A percentile compares a stretch with the other conserved stretches of the same genome.
Evolutionary conservation across 768 basidiomycete species (phyloP).

Genomic region (Pleurotus tuber-regium): DNA sequence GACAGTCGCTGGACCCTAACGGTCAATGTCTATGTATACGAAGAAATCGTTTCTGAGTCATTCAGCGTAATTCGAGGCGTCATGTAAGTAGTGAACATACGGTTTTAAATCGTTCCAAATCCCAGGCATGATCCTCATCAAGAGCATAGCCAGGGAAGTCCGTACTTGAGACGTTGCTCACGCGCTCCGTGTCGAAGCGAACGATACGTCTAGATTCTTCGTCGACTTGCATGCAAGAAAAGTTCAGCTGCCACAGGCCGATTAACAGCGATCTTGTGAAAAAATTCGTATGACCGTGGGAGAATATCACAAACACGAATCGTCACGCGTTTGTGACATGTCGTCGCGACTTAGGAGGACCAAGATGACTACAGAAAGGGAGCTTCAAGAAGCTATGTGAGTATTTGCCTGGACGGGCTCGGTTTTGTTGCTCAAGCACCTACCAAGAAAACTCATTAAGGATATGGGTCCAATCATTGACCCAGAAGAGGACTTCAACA

Average conservation of each 20-base stretch:
- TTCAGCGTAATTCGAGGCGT: background rate
- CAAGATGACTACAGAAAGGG: constrained; percentile 9
- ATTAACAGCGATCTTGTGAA: background rate
- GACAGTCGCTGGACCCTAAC: constrained; percentile 80
- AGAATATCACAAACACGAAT: background rate
- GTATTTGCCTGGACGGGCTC: constrained; percentile 9
- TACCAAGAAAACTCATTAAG: constrained; percentile 57
- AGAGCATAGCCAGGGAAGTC: constrained; percentile 91
- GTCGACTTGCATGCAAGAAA: background rate
- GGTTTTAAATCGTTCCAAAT: constrained; percentile 68
- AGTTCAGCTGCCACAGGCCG: background rate
- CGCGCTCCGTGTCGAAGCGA: constrained; percentile 64
- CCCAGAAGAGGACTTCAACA: constrained; percentile 75
- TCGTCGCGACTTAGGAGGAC: background rate
- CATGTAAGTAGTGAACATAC: constrained; percentile 43
- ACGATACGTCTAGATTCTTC: constrained; percentile 52
- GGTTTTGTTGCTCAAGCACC: background rate
- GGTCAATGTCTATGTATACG: constrained; percentile 67
- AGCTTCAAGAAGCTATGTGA: constrained; percentile 44
- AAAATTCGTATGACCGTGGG: background rate
- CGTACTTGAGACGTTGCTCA: constrained; percentile 80
- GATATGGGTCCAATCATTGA: constrained; percentile 74
- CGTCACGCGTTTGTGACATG: background rate
- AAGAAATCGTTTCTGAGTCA: constrained; percentile 25
- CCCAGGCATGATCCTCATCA: constrained; percentile 84